phyloP scores from a whole-genome alignment of 305 asterid genomes.

The Ilex paraguariensis region DNA sequence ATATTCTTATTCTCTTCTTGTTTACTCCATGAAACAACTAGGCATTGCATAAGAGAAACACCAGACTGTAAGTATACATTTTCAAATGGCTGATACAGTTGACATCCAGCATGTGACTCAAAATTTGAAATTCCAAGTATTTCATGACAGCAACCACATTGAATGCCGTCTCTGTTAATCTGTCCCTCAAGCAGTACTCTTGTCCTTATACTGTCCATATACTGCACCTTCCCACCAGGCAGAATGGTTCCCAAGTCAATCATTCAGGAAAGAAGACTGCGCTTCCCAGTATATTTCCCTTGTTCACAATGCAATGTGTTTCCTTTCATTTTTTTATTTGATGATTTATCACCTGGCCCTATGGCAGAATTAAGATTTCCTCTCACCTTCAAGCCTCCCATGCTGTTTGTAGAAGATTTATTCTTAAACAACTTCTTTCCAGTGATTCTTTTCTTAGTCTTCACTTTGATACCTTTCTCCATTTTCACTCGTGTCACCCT shows the following conservation, averaged over 20 bases:
- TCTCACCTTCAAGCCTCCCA: conserved; percentile 7
- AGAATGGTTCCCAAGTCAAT: conserved; percentile 67
- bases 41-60: conserved; percentile 60
- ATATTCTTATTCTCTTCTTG: conserved; percentile 39
- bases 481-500: conserved; percentile 41
- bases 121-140: conserved; percentile 43
- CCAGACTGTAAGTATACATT: conserved; percentile 63
- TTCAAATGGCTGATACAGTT: conserved; percentile 39
- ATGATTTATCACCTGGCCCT: background rate
- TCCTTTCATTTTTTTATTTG: background rate
- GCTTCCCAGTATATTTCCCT: conserved; percentile 47
- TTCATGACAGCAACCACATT: conserved; percentile 69
- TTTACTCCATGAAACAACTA: conserved; percentile 72
- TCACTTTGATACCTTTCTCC: conserved; percentile 27
- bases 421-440: conserved; percentile 23
- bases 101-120: conserved; percentile 67
- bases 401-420: conserved; percentile 13
- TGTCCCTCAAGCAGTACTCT: conserved; percentile 48
- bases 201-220: conserved; percentile 36
- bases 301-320: background rate
- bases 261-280: conserved; percentile 82
- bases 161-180: conserved; percentile 67
- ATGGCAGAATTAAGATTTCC: background rate
- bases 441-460: conserved; percentile 21
- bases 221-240: conserved; percentile 49